Conservation (phyloP, 257 asterid species). For the Capsicum chinense region DNA sequence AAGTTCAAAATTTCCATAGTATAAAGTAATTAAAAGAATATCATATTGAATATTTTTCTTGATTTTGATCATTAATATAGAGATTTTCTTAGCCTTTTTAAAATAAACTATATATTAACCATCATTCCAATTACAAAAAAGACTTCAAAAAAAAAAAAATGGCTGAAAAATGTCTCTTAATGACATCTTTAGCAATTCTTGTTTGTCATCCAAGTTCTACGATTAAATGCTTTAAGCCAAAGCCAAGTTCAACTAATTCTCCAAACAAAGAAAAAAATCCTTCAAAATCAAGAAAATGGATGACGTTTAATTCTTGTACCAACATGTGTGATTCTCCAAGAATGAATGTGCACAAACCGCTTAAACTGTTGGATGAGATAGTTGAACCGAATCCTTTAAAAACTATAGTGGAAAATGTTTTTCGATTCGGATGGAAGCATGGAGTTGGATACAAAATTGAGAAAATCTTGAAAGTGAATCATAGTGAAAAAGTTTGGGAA, state of each 20-base stretch:
- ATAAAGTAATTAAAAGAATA: not conserved
- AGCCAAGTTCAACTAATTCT: constrained; percentile 20
- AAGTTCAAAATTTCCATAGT: constrained; percentile 5
- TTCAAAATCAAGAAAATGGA: constrained; percentile 16
- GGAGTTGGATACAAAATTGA: constrained; percentile 22
- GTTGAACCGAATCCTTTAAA: not conserved
- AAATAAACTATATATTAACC: not conserved
- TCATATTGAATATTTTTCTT: not conserved
- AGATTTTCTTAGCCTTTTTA: constrained; percentile 11
- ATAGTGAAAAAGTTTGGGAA: not conserved
- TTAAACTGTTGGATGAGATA: constrained; percentile 22
- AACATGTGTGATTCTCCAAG: not conserved
- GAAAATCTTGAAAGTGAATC: constrained; percentile 32
- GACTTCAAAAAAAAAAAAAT: not conserved
- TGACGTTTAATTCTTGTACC: not conserved
- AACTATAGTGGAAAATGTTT: constrained; percentile 20
- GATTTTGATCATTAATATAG: constrained; percentile 26
- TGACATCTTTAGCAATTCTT: constrained; percentile 33
- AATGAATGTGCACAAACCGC: not conserved
- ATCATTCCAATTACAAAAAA: not conserved
- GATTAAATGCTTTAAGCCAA: constrained; percentile 35
- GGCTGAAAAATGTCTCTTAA: constrained; percentile 33
- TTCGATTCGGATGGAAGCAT: constrained; percentile 24
- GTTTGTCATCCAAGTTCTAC: constrained; percentile 32
- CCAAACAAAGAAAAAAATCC: constrained; percentile 28